Base-by-base conservation (phyloP, 768 basidiomycete genomes). In the Agrocybe praecox region DNA sequence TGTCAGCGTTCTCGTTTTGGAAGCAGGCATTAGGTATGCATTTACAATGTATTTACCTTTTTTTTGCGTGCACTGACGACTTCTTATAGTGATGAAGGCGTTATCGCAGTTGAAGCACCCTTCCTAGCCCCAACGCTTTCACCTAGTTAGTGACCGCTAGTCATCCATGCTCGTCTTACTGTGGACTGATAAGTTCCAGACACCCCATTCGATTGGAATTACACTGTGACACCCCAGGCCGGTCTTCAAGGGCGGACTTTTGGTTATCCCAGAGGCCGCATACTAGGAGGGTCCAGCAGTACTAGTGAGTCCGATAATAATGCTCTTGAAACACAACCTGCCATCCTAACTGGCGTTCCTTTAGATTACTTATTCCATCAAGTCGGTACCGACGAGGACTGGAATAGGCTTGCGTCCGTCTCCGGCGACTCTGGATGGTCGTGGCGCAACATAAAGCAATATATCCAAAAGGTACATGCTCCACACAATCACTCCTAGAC, bases 401-500 rank as follows among this genome's bases (percentile, higher is more conserved):
- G 77, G 50, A 79, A 87, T 57, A 76, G 81, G 52, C 84, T 77
- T 67, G 82, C 81, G 0, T 40, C 61, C 2, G 68, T 79, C 33
- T 69, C 74, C 15, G 81, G 78, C 8, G 81, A 84, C 24, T 53
- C 71, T 0, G 74, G 74, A 1, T 87, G 86, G 86, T 60, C 64
- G 0, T 74, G 71, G 69, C 55, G 58, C 7, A 62, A 56, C 8
- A 53, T 76, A 8, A 51, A 64, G 9, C 63, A 64, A 12, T 70
- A 67, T 36, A 57, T 69, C 23, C 55, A 10, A 69, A 65, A 61
- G 19, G 46, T 33, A 22, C 52, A 50, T 2, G 32, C 22, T 15
- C 34, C 19, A 36, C 55, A 48, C n/a, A n/a, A n/a, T n/a, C n/a
- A n/a, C n/a, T n/a, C n/a, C n/a, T n/a, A n/a, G n/a, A n/a, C n/a